Percentiles rank a stretch among this genome's conserved stretches.
These are phyloP conservation scores for Cordia subcordata DNA, from an alignment of 257 asterid species.

Conservation along the genomic window DNA sequence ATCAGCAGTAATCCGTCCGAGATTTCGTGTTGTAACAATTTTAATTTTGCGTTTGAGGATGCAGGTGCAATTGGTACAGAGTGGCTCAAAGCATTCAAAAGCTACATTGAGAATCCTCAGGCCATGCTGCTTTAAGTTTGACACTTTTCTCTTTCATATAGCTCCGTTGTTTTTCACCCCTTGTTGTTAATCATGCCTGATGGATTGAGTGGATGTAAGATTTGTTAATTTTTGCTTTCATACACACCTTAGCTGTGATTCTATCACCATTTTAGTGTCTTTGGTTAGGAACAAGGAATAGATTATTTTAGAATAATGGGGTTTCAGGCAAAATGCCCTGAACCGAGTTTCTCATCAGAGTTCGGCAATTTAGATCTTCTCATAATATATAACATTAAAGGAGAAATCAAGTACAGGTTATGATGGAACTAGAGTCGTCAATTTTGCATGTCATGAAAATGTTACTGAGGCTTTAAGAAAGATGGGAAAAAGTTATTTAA, in stretches of 20 bases:
- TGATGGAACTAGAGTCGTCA: no score
- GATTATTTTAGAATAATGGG: slow-evolving; percentile 32
- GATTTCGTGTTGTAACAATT: background rate
- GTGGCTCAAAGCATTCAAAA: slow-evolving; percentile 96
- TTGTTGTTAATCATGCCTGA: no score
- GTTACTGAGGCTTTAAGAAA: no score
- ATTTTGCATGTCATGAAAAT: no score
- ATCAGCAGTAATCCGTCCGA: background rate
- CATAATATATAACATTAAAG: no score
- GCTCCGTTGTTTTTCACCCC: slow-evolving; percentile 13
- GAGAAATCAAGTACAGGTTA: no score
- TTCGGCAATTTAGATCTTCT: no score
- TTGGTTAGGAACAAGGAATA: slow-evolving; percentile 13
- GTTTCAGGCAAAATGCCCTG: slow-evolving; percentile 6
- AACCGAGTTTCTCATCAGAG: slow-evolving; percentile 28
- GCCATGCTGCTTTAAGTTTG: slow-evolving; percentile 67
- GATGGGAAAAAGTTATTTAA: no score
- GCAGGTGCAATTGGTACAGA: slow-evolving; percentile 97
- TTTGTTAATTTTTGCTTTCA: background rate
- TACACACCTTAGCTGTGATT: no score
- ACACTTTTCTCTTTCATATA: slow-evolving; percentile 7
- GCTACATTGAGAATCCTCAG: slow-evolving; percentile 93
- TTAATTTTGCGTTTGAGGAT: slow-evolving; percentile 7
- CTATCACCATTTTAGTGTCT: no score
- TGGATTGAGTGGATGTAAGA: background rate